Conservation (phyloP, 2,329 filamentous ascomycete species). For the Trichoderma koningiopsis region DNA sequence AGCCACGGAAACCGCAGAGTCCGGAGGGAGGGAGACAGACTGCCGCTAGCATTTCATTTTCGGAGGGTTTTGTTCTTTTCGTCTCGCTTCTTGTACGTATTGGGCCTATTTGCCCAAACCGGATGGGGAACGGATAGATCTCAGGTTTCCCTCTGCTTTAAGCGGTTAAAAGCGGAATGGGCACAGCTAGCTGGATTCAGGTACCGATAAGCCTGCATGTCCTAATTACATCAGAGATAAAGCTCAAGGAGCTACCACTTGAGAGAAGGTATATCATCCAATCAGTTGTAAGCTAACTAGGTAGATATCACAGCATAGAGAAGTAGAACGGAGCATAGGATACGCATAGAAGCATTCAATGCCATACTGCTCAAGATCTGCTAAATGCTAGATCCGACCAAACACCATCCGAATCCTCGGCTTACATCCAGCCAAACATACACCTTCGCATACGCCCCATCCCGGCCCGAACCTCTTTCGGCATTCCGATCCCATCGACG, state of each 20-base stretch:
- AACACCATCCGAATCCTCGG: not conserved
- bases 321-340: not conserved
- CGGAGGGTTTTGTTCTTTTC: not conserved
- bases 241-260: not conserved
- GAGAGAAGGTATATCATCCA: not conserved
- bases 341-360: not conserved
- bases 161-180: conserved; percentile 5
- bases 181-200: not conserved
- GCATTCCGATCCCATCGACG: conserved; percentile 9
- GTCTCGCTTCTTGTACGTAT: not conserved
- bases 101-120: not conserved
- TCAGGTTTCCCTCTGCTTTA: not conserved
- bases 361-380: not conserved
- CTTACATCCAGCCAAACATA: not conserved
- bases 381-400: not conserved
- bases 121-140: not conserved
- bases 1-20: conserved; percentile 7
- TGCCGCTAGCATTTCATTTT: not conserved
- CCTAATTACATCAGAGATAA: not conserved
- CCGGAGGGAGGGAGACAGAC: not conserved
- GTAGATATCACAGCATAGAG: no score
- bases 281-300: no score
- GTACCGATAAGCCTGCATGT: not conserved
- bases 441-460: not conserved
- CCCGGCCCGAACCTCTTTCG: conserved; percentile 22